A percentile compares a stretch with the other conserved stretches of the same genome.
Conservation (phyloP, 768 basidiomycete species). For the Trametes coccinea region DNA sequence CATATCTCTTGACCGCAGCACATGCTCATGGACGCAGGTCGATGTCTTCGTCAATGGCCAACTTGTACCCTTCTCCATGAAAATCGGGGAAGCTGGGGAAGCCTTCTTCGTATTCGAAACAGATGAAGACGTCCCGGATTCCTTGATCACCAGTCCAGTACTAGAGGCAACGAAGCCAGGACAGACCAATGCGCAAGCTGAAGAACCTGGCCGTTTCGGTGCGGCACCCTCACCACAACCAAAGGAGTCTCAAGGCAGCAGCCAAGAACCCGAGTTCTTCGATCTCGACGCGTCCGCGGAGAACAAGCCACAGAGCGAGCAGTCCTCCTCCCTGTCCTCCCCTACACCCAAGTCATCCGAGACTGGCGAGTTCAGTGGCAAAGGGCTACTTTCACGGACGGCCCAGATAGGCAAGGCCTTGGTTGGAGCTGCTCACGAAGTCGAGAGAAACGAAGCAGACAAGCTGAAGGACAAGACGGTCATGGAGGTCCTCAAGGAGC, state of each 20-base stretch:
- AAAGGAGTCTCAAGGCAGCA: conserved; percentile 33
- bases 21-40: conserved; percentile 51
- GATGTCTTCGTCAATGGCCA: conserved; percentile 85
- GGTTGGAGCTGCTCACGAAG: conserved; percentile 28
- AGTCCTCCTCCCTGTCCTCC: neutral
- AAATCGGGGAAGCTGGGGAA: conserved; percentile 98
- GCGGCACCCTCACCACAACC: conserved; percentile 24
- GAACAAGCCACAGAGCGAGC: neutral
- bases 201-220: conserved; percentile 43
- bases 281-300: conserved; percentile 64
- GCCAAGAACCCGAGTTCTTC: conserved; percentile 76
- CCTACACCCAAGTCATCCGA: conserved; percentile 8
- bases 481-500: conserved; percentile 23
- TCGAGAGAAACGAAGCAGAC: conserved; percentile 28
- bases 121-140: conserved; percentile 88
- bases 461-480: conserved; percentile 30
- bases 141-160: conserved; percentile 92
- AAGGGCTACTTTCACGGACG: conserved; percentile 27
- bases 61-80: conserved; percentile 92
- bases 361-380: neutral
- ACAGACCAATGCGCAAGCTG: conserved; percentile 31
- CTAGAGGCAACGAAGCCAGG: conserved; percentile 60
- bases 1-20: neutral
- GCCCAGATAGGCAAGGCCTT: conserved; percentile 33
- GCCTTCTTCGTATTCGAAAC: conserved; percentile 99